Conservation (phyloP, 2,329 filamentous ascomycete species). For the Sclerotinia subarctica region DNA sequence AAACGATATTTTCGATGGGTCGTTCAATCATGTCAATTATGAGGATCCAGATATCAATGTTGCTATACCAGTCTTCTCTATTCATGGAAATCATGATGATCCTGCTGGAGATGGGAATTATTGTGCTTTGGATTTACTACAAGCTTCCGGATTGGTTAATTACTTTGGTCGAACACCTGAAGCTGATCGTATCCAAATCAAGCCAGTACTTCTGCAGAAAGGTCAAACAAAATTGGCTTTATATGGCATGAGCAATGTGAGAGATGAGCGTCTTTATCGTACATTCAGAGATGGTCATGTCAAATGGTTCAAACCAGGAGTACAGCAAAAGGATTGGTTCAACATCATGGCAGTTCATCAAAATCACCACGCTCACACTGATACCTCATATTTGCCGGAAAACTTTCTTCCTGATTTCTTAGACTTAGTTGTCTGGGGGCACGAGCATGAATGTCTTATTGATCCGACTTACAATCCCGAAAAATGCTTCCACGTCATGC, state of each 20-base stretch:
- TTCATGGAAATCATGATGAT: constrained; percentile 97
- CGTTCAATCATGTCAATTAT: constrained; percentile 95
- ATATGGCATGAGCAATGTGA: constrained; percentile 92
- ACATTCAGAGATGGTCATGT: constrained; percentile 93
- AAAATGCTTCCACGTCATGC: constrained; percentile 92
- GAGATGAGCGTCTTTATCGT: constrained; percentile 89
- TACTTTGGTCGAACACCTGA: constrained; percentile 93
- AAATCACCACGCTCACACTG: constrained; percentile 88
- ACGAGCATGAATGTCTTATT: constrained; percentile 95
- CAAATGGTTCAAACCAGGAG: constrained; percentile 82
- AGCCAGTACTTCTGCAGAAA: constrained; percentile 90
- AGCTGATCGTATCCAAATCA: constrained; percentile 88
- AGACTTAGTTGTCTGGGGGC: constrained; percentile 91
- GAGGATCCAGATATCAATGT: constrained; percentile 97
- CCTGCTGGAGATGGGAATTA: constrained; percentile 93
- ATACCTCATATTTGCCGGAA: constrained; percentile 92
- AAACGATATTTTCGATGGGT: constrained; percentile 82
- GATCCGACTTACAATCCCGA: constrained; percentile 80
- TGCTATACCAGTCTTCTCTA: constrained; percentile 95
- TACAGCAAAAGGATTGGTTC: constrained; percentile 88
- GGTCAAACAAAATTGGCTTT: constrained; percentile 88
- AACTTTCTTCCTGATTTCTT: constrained; percentile 89
- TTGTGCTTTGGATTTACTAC: constrained; percentile 85
- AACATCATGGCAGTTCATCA: constrained; percentile 94
- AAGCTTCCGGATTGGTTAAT: constrained; percentile 88